Conservation (phyloP, 805 yeast genomes). For the Lachancea sp. region DNA sequence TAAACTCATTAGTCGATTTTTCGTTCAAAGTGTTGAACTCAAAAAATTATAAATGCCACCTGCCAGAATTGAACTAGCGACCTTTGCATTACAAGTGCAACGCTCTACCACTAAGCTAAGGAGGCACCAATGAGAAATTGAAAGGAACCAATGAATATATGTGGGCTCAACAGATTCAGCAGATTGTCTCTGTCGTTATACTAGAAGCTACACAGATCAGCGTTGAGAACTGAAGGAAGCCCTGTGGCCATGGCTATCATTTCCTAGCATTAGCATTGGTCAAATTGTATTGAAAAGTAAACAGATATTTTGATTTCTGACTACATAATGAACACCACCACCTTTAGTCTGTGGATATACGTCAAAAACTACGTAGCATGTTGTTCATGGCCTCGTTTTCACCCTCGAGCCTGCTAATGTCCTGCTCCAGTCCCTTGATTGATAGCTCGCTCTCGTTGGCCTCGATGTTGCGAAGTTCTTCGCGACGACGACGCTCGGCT, state of each 20-base stretch:
- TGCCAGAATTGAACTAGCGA: conserved; percentile 92
- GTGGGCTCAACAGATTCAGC: background rate
- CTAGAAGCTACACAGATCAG: no score
- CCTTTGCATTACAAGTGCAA: conserved; percentile 99
- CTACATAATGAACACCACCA: no score
- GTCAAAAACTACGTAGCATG: conserved; percentile 1
- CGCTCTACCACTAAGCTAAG: conserved; percentile 99
- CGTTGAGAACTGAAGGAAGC: no score
- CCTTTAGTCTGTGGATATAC: background rate
- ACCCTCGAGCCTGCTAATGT: conserved; percentile 27
- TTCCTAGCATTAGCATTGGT: no score
- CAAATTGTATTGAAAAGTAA: no score
- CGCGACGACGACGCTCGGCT: conserved; percentile 19
- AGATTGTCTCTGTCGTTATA: no score
- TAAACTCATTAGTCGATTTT: background rate
- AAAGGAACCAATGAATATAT: background rate
- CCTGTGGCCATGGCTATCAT: no score
- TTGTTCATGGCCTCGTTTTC: conserved; percentile 25
- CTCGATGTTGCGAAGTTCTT: conserved; percentile 22
- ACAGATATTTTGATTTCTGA: no score
- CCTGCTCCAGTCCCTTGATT: conserved; percentile 32
- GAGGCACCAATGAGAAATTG: conserved; percentile 45
- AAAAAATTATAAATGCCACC: conserved; percentile 49
- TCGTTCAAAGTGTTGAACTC: background rate
- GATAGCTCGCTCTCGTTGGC: conserved; percentile 27